phyloP scores from a whole-genome alignment of 192 early-diverging fungal species.

The Umbelopsis isabellina region DNA sequence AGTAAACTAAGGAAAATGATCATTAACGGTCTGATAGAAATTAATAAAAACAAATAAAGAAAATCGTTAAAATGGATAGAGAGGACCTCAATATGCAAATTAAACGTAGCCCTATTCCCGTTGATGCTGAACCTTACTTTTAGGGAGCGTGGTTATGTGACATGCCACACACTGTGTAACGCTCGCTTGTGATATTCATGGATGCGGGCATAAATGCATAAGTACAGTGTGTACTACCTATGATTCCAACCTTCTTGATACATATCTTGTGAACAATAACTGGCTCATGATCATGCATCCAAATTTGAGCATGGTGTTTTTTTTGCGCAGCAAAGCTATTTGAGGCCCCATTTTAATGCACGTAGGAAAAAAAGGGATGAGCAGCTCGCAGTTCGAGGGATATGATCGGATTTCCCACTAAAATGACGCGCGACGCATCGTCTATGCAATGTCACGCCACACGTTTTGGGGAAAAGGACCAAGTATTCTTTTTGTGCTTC shows the following conservation, averaged over 20 bases:
- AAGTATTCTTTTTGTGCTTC: background rate
- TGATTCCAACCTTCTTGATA: background rate
- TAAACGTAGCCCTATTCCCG: background rate
- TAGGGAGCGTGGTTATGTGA: background rate
- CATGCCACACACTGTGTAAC: conserved; percentile 16
- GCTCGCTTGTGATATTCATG: conserved; percentile 7
- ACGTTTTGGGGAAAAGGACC: background rate
- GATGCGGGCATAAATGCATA: conserved; percentile 6
- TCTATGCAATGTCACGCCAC: background rate
- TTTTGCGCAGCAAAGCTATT: background rate
- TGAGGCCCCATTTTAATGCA: background rate
- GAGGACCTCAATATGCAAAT: background rate
- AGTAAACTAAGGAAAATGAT: background rate
- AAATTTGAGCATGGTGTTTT: background rate
- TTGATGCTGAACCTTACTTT: too few species aligned
- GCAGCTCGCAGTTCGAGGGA: conserved; percentile 3
- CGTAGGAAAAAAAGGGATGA: background rate
- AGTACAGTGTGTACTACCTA: conserved; percentile 20
- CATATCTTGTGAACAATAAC: background rate
- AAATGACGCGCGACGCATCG: background rate
- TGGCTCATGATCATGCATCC: conserved; percentile 13
- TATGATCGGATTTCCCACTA: background rate
- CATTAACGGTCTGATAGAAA: background rate
- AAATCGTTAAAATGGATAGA: background rate
- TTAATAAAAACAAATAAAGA: background rate